phyloP scores from a whole-genome alignment of 352 stramenopile species.

The Pythium angustatum region DNA sequence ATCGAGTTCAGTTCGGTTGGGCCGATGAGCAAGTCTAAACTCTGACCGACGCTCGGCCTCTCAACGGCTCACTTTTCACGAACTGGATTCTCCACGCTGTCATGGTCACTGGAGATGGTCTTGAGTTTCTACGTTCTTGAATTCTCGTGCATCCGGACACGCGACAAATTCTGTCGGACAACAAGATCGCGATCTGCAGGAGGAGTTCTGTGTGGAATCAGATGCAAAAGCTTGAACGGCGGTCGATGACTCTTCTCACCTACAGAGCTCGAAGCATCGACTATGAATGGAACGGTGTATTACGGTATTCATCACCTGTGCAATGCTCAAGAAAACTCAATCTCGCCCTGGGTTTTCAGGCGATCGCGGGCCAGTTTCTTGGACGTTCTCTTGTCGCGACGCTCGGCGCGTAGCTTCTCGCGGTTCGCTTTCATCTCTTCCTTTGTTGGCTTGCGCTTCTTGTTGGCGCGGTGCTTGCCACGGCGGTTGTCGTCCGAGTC shows the following conservation, averaged over 20 bases:
- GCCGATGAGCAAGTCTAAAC: too few species aligned
- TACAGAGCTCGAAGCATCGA: too few species aligned
- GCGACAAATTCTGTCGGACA: not conserved
- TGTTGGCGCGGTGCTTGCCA: slow-evolving; percentile 6
- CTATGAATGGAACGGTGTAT: not conserved
- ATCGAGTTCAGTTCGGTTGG: too few species aligned
- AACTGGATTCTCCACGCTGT: too few species aligned
- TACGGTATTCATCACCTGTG: not conserved
- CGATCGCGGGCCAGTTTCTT: slow-evolving; percentile 65
- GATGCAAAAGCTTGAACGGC: slow-evolving; percentile 8
- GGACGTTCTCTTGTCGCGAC: slow-evolving; percentile 47
- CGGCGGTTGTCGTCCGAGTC: slow-evolving; percentile 36
- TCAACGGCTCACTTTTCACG: too few species aligned
- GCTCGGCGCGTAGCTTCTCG: slow-evolving; percentile 56
- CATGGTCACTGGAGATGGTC: too few species aligned
- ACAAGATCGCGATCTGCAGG: not conserved
- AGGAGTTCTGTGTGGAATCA: slow-evolving; percentile 14
- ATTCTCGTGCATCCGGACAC: too few species aligned
- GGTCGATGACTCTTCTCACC: not conserved
- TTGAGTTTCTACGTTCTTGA: too few species aligned
- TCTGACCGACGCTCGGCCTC: too few species aligned
- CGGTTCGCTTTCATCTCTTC: slow-evolving; percentile 56
- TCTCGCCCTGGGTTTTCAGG: slow-evolving; percentile 41
- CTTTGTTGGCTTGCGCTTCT: slow-evolving; percentile 49
- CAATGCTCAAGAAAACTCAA: slow-evolving; percentile 38